These are phyloP conservation scores for Pleurotus tuber-regium DNA, from an alignment of 768 basidiomycete species.

Conservation along the genomic window DNA sequence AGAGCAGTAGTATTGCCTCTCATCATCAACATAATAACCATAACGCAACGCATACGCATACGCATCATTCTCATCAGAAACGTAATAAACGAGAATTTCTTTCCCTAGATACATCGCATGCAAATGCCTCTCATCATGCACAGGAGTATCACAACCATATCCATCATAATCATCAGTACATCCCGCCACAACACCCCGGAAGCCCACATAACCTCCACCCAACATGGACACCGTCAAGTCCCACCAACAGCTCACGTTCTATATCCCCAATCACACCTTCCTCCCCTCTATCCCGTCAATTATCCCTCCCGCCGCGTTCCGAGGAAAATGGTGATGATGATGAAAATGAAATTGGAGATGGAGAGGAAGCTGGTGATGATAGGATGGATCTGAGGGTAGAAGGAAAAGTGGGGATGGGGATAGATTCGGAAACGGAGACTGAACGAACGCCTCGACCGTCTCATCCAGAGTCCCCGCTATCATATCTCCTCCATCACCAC, in stretches of 20 bases:
- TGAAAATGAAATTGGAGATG: too few relatives aligned
- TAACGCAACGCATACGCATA: too few relatives aligned
- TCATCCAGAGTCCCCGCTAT: not conserved
- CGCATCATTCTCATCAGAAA: too few relatives aligned
- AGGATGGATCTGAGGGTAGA: too few relatives aligned
- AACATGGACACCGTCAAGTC: not conserved
- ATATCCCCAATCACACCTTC: not conserved
- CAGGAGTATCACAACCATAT: too few relatives aligned
- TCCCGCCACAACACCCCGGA: not conserved
- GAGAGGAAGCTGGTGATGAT: too few relatives aligned
- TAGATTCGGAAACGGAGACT: not conserved
- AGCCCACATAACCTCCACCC: not conserved
- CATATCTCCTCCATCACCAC: not conserved
- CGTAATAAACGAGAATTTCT: not conserved
- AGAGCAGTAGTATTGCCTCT: too few relatives aligned
- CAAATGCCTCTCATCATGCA: too few relatives aligned
- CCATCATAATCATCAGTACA: not conserved
- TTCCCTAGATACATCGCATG: not conserved
- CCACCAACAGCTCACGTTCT: too few relatives aligned
- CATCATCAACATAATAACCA: too few relatives aligned
- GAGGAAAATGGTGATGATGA: not conserved
- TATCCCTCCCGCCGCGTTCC: conserved; percentile 1
- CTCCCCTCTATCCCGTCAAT: conserved; percentile 2
- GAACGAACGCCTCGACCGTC: conserved; percentile 1
- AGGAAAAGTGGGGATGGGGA: not conserved